phyloP scores from a whole-genome alignment of 495 filamentous ascomycete species.

The Penicillium verhagenii region DNA sequence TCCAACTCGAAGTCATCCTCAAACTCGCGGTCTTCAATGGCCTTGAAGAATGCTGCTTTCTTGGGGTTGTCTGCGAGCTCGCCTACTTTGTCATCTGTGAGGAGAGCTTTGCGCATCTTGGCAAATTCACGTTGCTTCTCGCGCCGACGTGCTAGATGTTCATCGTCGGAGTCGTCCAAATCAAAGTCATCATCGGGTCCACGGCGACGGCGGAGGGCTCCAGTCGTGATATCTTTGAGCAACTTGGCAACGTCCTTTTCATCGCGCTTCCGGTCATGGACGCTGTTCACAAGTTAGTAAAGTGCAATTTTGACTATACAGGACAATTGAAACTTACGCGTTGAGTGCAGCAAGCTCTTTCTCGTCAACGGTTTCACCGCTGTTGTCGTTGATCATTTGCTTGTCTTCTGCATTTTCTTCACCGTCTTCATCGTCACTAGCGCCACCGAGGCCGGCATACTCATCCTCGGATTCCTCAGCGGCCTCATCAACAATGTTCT shows the following conservation, averaged over 20 bases:
- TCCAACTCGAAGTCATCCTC: slow-evolving; percentile 79
- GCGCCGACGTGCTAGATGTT: slow-evolving; percentile 69
- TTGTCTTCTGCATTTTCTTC: slow-evolving; percentile 69
- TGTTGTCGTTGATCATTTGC: slow-evolving; percentile 89
- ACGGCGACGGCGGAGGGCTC: slow-evolving; percentile 75
- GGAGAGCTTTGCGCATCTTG: slow-evolving; percentile 84
- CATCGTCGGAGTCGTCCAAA: slow-evolving; percentile 85
- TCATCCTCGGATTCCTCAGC: slow-evolving; percentile 98
- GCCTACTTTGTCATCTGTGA: slow-evolving; percentile 86
- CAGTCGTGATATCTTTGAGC: slow-evolving; percentile 87
- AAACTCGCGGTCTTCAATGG: slow-evolving; percentile 78
- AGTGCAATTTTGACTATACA: neutral
- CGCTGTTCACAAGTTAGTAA: slow-evolving; percentile 28
- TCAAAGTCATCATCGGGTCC: slow-evolving; percentile 73
- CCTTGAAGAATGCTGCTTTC: slow-evolving; percentile 82
- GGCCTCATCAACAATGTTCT: slow-evolving; percentile 84
- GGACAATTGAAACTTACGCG: slow-evolving; percentile 61
- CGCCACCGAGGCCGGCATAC: slow-evolving; percentile 91
- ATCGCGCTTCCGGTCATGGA: slow-evolving; percentile 42
- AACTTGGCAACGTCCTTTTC: slow-evolving; percentile 87
- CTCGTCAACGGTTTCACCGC: slow-evolving; percentile 71
- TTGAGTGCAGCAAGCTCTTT: slow-evolving; percentile 79
- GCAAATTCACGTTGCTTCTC: slow-evolving; percentile 86
- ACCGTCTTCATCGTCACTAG: slow-evolving; percentile 79
- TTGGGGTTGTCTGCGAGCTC: slow-evolving; percentile 90